Evolutionary conservation across 371 early-diverging fungal genomes (phyloP).

Genomic region (Syncephalis fuscata): DNA sequence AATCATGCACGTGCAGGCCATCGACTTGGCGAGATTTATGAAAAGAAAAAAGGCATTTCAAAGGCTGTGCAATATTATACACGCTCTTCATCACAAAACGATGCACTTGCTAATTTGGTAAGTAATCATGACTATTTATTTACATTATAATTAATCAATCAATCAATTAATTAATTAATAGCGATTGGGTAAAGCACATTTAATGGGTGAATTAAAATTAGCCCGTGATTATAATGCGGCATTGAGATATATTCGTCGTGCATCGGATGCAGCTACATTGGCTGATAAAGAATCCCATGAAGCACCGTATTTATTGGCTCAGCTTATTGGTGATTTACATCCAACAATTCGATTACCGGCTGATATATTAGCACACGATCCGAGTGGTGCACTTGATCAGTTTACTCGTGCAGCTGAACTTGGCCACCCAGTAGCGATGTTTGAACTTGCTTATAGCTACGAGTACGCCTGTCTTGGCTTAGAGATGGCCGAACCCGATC

Average conservation of each 20-base stretch:
- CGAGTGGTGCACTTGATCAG: no score
- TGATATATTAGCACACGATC: no score
- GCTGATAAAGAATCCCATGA: no score
- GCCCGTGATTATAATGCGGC: slow-evolving; percentile 38
- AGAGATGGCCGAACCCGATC: slow-evolving; percentile 15
- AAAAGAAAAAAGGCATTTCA: slow-evolving; percentile 26
- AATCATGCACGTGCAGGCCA: slow-evolving; percentile 20
- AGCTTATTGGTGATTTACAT: no score
- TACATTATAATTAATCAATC: no score
- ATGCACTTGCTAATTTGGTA: slow-evolving; percentile 39
- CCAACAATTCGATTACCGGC: no score
- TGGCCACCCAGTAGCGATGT: slow-evolving; percentile 47
- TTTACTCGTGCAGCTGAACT: slow-evolving; percentile 2
- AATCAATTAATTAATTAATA: background rate
- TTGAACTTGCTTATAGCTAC: slow-evolving; percentile 69
- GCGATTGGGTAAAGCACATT: slow-evolving; percentile 29
- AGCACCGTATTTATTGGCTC: no score
- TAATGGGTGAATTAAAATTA: slow-evolving; percentile 45
- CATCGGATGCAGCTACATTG: slow-evolving; percentile 40
- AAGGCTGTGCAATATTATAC: slow-evolving; percentile 57
- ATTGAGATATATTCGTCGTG: slow-evolving; percentile 47
- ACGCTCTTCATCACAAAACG: slow-evolving; percentile 52
- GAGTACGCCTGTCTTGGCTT: slow-evolving; percentile 25
- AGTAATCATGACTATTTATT: no score
- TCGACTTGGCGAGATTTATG: slow-evolving; percentile 16